A percentile compares a stretch with the other conserved stretches of the same genome.
Conservation (phyloP, 2,329 filamentous ascomycete genomes). For the Fusarium dlaminii region DNA sequence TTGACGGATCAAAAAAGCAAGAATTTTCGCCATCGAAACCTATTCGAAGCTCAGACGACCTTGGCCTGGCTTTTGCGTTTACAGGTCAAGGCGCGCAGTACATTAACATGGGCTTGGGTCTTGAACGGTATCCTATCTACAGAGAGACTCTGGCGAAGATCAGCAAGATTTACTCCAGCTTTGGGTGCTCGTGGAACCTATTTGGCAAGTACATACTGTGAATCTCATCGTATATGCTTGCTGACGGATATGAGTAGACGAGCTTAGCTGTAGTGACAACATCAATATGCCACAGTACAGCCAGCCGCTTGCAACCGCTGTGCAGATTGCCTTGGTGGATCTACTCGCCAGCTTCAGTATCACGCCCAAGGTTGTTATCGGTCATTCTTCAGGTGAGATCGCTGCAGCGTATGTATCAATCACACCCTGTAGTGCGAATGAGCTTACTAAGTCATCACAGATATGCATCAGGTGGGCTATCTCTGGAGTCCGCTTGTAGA, state of each 20-base stretch:
- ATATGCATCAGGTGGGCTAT: slow-evolving; percentile 10
- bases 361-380: slow-evolving; percentile 48
- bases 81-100: slow-evolving; percentile 51
- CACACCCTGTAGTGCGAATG: slow-evolving; percentile 29
- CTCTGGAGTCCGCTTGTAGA: slow-evolving; percentile 42
- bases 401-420: slow-evolving; percentile 52
- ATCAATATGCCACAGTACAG: slow-evolving; percentile 52
- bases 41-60: background rate
- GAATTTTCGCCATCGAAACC: background rate
- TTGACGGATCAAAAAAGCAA: background rate
- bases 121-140: slow-evolving; percentile 25
- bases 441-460: background rate
- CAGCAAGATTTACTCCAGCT: background rate
- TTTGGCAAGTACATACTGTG: background rate
- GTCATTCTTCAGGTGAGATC: slow-evolving; percentile 59
- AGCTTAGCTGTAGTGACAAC: background rate
- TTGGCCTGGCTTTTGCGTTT: slow-evolving; percentile 39
- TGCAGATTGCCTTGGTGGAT: slow-evolving; percentile 57
- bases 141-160: slow-evolving; percentile 4
- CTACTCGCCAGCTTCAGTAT: slow-evolving; percentile 53
- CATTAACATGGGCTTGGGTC: slow-evolving; percentile 42
- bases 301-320: slow-evolving; percentile 53
- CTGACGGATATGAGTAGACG: background rate
- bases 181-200: background rate
- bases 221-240: fast-evolving